These are phyloP conservation scores for Pleurotus tuber-regium DNA, from an alignment of 768 basidiomycete genomes.

Conservation along the genomic window DNA sequence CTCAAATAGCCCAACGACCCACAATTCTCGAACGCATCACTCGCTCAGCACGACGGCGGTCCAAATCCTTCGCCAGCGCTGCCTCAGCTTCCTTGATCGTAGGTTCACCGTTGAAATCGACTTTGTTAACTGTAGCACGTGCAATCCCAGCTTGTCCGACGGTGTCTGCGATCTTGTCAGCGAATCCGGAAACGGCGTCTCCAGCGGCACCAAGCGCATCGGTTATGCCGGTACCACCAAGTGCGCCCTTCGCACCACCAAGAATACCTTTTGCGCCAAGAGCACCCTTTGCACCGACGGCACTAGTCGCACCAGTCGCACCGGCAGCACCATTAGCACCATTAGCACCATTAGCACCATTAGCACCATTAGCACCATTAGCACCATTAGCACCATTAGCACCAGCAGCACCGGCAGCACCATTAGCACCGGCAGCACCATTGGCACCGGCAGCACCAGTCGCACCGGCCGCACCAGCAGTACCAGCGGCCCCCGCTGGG, in stretches of 20 bases:
- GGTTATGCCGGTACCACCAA: neutral
- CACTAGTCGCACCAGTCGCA: too few species aligned
- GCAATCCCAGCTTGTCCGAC: neutral
- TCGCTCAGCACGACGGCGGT: neutral
- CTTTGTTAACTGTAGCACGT: neutral
- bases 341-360: neutral
- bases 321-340: neutral
- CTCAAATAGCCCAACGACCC: neutral
- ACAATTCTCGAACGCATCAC: neutral
- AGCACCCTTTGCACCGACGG: neutral
- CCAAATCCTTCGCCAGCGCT: conserved; percentile 6
- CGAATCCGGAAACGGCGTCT: too few species aligned
- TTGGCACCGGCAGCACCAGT: neutral
- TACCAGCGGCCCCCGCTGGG: neutral
- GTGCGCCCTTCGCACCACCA: too few species aligned
- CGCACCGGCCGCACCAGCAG: neutral
- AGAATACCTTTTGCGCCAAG: neutral
- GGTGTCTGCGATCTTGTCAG: neutral
- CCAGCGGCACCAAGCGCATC: neutral
- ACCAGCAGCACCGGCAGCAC: neutral
- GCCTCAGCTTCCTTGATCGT: conserved; percentile 8
- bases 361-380: neutral
- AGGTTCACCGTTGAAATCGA: neutral
- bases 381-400: neutral
- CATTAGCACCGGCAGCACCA: neutral